Evolutionary conservation across 768 basidiomycete genomes (phyloP).

Genomic region (Leccinum incarnatum): DNA sequence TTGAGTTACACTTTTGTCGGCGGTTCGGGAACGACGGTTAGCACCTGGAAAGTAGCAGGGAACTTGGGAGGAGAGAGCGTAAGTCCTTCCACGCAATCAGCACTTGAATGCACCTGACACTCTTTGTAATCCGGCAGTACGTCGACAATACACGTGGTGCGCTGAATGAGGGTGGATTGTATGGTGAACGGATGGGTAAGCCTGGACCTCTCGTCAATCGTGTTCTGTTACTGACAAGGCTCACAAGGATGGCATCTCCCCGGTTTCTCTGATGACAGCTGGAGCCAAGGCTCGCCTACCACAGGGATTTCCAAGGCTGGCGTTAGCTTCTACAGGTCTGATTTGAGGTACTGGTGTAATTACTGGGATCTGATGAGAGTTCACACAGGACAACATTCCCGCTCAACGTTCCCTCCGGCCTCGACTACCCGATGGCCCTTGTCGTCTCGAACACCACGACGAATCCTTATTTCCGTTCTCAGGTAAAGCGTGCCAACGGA

Average conservation of each 20-base stretch:
- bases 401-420: constrained; percentile 41
- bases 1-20: constrained; percentile 46
- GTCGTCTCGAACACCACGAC: constrained; percentile 43
- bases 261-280: constrained; percentile 46
- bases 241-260: constrained; percentile 50
- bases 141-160: constrained; percentile 49
- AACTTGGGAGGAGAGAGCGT: constrained; percentile 49
- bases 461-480: constrained; percentile 42
- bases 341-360: background rate
- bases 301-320: constrained; percentile 42
- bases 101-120: background rate
- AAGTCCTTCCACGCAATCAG: constrained; percentile 7
- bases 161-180: constrained; percentile 60
- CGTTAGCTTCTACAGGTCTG: constrained; percentile 47
- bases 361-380: background rate
- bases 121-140: constrained; percentile 31
- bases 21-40: constrained; percentile 36
- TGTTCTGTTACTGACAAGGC: constrained; percentile 4
- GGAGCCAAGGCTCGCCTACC: constrained; percentile 43
- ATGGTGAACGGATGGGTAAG: constrained; percentile 48
- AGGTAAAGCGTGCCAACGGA: constrained; percentile 9
- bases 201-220: background rate
- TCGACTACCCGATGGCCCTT: constrained; percentile 49
- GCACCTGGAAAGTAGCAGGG: constrained; percentile 49
- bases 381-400: constrained; percentile 34